These are phyloP conservation scores for Epipyxis sp. DNA, from an alignment of 108 stramenopile species.

Conservation along the genomic window DNA sequence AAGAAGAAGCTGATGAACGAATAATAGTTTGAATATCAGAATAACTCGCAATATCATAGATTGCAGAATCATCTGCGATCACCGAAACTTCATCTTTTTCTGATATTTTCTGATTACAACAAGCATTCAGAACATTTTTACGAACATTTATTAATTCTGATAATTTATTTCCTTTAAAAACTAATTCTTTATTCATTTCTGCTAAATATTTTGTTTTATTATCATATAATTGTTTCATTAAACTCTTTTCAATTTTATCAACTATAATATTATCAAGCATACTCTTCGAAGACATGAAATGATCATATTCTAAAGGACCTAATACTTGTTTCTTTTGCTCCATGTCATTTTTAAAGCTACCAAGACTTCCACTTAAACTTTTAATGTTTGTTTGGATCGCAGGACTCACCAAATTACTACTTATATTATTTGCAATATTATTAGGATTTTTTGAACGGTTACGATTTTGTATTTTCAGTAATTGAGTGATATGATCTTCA, in stretches of 20 bases:
- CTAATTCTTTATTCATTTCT: background rate
- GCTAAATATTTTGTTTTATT: background rate
- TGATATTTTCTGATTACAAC: background rate
- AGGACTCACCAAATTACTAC: too few species aligned
- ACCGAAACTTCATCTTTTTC: background rate
- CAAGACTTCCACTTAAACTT: background rate
- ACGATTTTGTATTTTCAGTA: background rate
- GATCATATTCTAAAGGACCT: background rate
- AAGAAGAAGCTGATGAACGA: too few species aligned
- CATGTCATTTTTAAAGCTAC: background rate
- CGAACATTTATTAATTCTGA: background rate
- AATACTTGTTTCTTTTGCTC: background rate
- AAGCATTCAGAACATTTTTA: too few species aligned
- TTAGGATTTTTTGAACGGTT: background rate
- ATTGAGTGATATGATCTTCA: constrained; percentile 18
- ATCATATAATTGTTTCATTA: background rate
- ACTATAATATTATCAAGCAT: background rate
- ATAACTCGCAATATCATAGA: background rate
- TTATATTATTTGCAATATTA: background rate
- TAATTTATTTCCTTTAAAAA: background rate
- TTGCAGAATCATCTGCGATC: background rate
- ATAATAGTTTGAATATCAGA: too few species aligned
- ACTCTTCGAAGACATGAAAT: constrained; percentile 1
- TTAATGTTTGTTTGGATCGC: background rate
- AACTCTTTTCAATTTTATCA: background rate